Base-by-base conservation (phyloP, 208 protist species). In the Crithidia expoeki region DNA sequence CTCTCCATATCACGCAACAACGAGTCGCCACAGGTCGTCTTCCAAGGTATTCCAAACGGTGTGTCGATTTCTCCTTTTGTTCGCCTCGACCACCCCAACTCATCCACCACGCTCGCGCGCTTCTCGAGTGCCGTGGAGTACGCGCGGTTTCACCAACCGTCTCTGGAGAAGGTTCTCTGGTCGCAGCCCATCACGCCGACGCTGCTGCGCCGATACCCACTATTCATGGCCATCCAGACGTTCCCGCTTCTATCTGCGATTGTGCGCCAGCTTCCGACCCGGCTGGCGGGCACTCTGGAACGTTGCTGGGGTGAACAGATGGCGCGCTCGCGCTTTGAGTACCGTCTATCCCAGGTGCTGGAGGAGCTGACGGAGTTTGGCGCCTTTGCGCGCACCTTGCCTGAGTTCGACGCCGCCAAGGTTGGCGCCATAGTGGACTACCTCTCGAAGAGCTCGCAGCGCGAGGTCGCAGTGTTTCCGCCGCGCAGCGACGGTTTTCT, bases 21-120 rank as follows among this genome's bases (percentile, higher is more conserved):
- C 68, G 88, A 95, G 70, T 86, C 84, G 6, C 86, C 88, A 25
- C 74, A 80, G 19, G 78, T 95, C 28, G 74, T 95, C 19, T 97
- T 94, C 69, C 74, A 77, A 38, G 88, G 88, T 64, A 84, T 97
- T 36, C 89, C 93, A 5, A 46, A 56, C 14, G 80, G 84, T 40
- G 66, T 67, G 28, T 62, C 65, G 1, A 59, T 97, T 10, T 85
- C 84, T 32, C 93, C 93, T 1, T 97, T 97, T 86, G 93, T 97
- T 46, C 86, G 89, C 0, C 74, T 97, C 14, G 93, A 97, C 74
- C 79, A 97, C 75, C 82, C 76, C n/a, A 87, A 74, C 49, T 81
- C 89, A 19, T 88, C 79, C 44, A 88, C 92, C 16, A 93, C 83
- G 36, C 73, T 96, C 21, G 72, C 84, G 25, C 77, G 76, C 46